A percentile compares a stretch with the other conserved stretches of the same genome.
These are phyloP conservation scores for Dillenia turbinata DNA, from an alignment of 164 flowering plant species.

Conservation along the genomic window DNA sequence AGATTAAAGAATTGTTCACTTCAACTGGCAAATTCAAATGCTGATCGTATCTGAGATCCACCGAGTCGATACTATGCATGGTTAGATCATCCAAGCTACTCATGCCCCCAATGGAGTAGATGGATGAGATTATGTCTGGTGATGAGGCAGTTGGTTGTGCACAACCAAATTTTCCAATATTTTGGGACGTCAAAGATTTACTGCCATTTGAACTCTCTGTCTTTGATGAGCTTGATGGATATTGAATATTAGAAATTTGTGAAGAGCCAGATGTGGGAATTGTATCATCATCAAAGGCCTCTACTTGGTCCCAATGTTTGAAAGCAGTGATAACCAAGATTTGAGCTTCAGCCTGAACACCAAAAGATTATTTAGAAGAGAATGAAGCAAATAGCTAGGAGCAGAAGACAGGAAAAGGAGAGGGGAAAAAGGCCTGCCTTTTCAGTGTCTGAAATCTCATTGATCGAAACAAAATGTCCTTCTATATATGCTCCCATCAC, in stretches of 20 bases:
- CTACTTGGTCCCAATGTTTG: conserved; percentile 49
- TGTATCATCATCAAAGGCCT: conserved; percentile 36
- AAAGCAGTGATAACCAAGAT: conserved; percentile 50
- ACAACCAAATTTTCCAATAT: too few species aligned
- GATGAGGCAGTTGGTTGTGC: too few species aligned
- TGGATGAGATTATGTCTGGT: too few species aligned
- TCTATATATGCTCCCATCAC: conserved; percentile 46
- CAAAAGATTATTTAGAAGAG: conserved; percentile 5
- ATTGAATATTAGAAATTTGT: conserved; percentile 18
- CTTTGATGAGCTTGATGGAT: conserved; percentile 26
- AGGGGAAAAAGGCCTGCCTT: conserved; percentile 37
- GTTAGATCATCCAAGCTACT: too few species aligned
- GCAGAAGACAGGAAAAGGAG: background rate
- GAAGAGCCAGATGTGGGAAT: conserved; percentile 26
- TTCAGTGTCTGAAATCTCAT: conserved; percentile 53
- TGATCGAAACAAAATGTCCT: conserved; percentile 35
- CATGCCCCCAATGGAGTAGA: too few species aligned
- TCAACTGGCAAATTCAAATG: too few species aligned
- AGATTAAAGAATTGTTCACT: too few species aligned
- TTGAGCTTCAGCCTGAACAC: conserved; percentile 46
- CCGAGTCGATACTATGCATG: too few species aligned
- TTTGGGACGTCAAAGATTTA: too few species aligned
- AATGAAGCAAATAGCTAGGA: background rate
- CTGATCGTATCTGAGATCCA: too few species aligned
- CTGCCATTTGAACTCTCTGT: too few species aligned